Evolutionary conservation across 371 early-diverging fungal genomes (phyloP), one percentile per base, ranked within the genome.

Genomic region (Mucor plumbeus): DNA sequence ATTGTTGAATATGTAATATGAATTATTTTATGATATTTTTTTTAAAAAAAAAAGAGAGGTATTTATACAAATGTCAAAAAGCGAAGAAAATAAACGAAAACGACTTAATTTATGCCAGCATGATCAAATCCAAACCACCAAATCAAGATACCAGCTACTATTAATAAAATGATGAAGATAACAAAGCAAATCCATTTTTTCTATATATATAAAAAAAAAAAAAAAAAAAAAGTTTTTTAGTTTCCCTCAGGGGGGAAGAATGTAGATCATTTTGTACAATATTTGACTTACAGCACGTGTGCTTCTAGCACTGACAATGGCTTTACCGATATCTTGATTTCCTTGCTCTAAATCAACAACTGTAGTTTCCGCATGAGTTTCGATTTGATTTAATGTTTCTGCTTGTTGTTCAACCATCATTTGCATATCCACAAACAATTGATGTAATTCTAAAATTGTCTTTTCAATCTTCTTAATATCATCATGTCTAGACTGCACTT

Each of bases 391-490:
- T 15, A 95, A 64, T 35, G 88, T 70, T 43, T 89, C 90, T 35
- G 88, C 94, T 73, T 94, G 94, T 13, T 89, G 88, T 31, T 89
- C 88, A 6, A 94, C 92, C 67, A 94, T 82, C 60, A 92, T 91
- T 61, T 92, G 87, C 94, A 95, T 93, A 74, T 95, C 95, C 60
- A 91, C 85, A 73, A 94, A 95, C 64, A 95, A 76, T 79, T 93
- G 90, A 75, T 93, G 93, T 56, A 95, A 75, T 84, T 95, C 94
- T 50, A 93, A 59, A 59, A 94, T 91, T n/a, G 89, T 88, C 77
- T 90, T 87, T 75, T 94, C 96, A 65, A 95, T 94, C 74, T 89
- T 87, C 70, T 92, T 85, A 60, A 95, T 92, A 67, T 95, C 96
- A 60, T 91, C 85, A 68, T 95, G 96, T 53, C 93, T 83, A 65